A percentile compares a stretch with the other conserved stretches of the same genome.
Evolutionary conservation across 441 rosid genomes (phyloP).

Genomic region (Adansonia grandidieri): DNA sequence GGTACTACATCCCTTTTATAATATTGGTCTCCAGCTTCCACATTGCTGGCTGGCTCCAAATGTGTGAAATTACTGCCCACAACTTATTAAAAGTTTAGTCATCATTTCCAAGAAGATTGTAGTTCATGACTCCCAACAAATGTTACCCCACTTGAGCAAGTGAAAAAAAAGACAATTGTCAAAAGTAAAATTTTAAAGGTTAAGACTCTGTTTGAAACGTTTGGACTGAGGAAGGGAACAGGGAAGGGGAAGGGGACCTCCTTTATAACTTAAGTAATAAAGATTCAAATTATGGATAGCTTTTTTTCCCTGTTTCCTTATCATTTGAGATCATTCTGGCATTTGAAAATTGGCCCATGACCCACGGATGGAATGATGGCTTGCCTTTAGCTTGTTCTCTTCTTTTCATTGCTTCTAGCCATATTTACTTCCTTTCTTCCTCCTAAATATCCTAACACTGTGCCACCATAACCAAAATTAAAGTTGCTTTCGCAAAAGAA

Average conservation of each 20-base stretch:
- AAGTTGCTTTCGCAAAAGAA: background rate
- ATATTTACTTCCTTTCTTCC: background rate
- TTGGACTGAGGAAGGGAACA: background rate
- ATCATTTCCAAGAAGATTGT: conserved; percentile 3
- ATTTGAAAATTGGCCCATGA: background rate
- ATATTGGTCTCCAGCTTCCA: conserved; percentile 1
- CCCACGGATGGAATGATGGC: background rate
- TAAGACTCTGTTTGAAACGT: background rate
- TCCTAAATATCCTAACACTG: background rate
- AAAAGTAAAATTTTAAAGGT: background rate
- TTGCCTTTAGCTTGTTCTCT: background rate
- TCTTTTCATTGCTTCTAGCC: background rate
- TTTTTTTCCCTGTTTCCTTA: conserved; percentile 22
- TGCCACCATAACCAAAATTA: background rate
- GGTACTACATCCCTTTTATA: background rate
- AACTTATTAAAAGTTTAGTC: background rate
- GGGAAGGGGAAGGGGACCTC: background rate
- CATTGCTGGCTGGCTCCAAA: conserved; percentile 20
- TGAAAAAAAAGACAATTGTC: background rate
- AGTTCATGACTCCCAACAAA: background rate
- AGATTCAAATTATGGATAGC: conserved; percentile 16
- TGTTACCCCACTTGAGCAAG: background rate
- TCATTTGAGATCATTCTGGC: background rate
- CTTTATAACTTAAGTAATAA: background rate
- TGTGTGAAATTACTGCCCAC: background rate